Base-by-base conservation (phyloP, 139 green algal genomes). In the Tetradesmus lagerheimii region DNA sequence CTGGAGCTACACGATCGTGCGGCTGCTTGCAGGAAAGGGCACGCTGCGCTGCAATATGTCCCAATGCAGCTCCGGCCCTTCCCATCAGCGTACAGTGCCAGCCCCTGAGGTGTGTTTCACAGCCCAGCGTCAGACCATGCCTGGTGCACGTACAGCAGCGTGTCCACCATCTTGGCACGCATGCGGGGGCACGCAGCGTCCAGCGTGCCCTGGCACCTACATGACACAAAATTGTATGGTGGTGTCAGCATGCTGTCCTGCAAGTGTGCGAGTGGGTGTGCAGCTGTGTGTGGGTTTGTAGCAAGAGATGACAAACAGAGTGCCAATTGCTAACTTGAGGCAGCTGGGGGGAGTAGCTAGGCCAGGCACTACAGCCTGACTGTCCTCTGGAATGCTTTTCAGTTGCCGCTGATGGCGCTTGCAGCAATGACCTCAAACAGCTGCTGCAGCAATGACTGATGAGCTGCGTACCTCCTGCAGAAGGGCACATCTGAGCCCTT, bases 111-210 rank as follows among this genome's bases (percentile, higher is more conserved):
- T 34, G 38, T 11, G 43, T n/a, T 23, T 71, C n/a, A 90, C 18
- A 90, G 34, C 4, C 86, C 86, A 14, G 86, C 86, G 23, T n/a
- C 62, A 25, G 50, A 90, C 86, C 86, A 90, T 15, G 77, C 86
- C 15, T 77, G 27, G 31, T 90, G 86, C 4, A 90, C 86, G 67
- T 90, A 85, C 23, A 90, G 31, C 45, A 90, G 86, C 9, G 75
- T 86, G 50, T 90, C 86, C 47, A 85, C 45, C 86, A 90, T 85
- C 45, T 39, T 79, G 27, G 34, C 20, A 3, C 35, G 76, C 75
- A 86, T 80, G n/a, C 9, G 25, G 23, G 77, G 77, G 29, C 75
- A 84, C 1, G 75, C 50, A 25, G 8, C 37, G 12, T 41, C 37
- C 25, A 86, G 62, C 1, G 86, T 85, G 47, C 25, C 47, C 37